Conservation (phyloP, 2,329 filamentous ascomycete genomes). For the Colletotrichum sp. region DNA sequence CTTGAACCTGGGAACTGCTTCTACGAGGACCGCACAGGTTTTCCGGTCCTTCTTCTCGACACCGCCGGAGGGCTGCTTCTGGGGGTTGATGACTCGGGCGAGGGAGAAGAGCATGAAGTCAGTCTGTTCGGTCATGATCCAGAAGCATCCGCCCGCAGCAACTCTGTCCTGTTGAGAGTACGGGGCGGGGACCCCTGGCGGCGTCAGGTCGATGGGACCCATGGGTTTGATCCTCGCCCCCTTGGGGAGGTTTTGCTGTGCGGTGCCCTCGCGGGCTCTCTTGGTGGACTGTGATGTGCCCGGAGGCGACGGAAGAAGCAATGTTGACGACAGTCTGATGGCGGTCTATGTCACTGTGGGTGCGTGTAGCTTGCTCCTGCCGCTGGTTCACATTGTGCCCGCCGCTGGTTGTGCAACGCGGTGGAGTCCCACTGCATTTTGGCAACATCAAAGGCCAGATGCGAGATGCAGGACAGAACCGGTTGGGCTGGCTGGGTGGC, state of each 20-base stretch:
- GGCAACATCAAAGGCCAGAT: neutral
- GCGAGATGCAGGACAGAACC: neutral
- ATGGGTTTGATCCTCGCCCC: slow-evolving; percentile 3
- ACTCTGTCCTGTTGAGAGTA: neutral
- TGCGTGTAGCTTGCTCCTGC: neutral
- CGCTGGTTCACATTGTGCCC: neutral
- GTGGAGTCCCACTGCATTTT: neutral
- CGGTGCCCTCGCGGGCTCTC: neutral
- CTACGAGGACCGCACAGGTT: neutral
- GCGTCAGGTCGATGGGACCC: neutral
- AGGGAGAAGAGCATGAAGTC: neutral
- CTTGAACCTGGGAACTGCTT: neutral
- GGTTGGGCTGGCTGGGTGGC: neutral
- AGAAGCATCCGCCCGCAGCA: neutral
- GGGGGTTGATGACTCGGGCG: neutral
- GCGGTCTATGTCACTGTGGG: neutral
- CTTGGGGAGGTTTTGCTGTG: neutral
- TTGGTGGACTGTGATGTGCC: neutral
- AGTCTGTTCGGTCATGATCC: neutral
- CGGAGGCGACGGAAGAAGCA: neutral
- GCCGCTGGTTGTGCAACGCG: neutral
- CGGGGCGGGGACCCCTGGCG: neutral
- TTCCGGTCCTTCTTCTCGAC: neutral
- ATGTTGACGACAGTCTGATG: neutral
- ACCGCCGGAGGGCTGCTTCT: neutral